phyloP scores from a whole-genome alignment of 2,329 filamentous ascomycete species.

The Pezizomycotina sp. region DNA sequence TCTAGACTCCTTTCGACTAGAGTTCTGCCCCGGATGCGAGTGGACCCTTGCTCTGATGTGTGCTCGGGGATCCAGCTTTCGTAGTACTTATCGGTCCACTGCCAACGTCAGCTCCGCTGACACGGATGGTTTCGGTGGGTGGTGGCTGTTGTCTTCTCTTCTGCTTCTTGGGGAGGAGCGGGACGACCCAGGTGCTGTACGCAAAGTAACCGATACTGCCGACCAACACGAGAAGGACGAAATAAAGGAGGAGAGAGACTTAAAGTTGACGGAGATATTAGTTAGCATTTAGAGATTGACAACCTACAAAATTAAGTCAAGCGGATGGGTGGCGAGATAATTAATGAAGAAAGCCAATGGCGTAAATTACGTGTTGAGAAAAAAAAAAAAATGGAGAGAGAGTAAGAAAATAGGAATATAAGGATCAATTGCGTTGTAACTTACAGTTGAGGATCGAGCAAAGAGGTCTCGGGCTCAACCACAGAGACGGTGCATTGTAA shows the following conservation, averaged over 20 bases:
- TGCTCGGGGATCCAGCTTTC: constrained; percentile 85
- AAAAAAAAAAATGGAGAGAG: constrained; percentile 6
- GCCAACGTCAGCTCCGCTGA: constrained; percentile 41
- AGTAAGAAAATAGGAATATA: too few relatives aligned
- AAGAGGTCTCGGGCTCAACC: constrained; percentile 76
- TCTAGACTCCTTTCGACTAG: constrained; percentile 14
- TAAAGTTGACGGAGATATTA: too few relatives aligned
- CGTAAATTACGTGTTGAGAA: constrained; percentile 16
- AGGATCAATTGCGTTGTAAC: too few relatives aligned
- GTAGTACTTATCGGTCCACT: constrained; percentile 56
- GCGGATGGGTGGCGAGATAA: neutral
- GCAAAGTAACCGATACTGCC: constrained; percentile 79
- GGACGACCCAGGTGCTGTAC: constrained; percentile 94
- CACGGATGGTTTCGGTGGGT: constrained; percentile 53
- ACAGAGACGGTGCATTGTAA: constrained; percentile 68
- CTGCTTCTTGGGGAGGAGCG: constrained; percentile 84
- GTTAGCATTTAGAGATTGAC: too few relatives aligned
- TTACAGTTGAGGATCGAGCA: constrained; percentile 93
- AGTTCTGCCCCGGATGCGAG: too few relatives aligned
- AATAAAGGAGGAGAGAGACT: constrained; percentile 95
- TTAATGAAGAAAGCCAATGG: constrained; percentile 2
- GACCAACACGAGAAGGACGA: constrained; percentile 68
- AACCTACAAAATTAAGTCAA: too few relatives aligned
- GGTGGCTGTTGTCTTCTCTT: constrained; percentile 40
- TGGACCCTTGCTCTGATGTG: constrained; percentile 73